Percentiles rank a stretch among this genome's conserved stretches.
Evolutionary conservation across 805 yeast genomes (phyloP).

Genomic region (Yamadazyma philogaea): DNA sequence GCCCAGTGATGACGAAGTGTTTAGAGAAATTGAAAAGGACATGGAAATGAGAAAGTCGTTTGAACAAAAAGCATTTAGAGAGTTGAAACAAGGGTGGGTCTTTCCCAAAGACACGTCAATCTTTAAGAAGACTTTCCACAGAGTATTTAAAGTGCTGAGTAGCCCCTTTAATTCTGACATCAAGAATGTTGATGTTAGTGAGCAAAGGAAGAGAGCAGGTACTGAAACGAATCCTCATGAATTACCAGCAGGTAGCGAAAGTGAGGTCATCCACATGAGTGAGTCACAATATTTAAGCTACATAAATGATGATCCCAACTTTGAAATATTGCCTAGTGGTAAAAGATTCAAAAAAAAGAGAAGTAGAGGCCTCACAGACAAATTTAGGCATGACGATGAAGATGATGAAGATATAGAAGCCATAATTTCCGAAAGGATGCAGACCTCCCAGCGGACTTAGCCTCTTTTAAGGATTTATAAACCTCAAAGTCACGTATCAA

Average conservation of each 20-base stretch:
- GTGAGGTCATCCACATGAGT: conserved; percentile 22
- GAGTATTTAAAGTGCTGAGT: conserved; percentile 2
- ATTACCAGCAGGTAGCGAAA: conserved; percentile 47
- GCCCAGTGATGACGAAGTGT: conserved; percentile 76
- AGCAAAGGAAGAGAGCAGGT: conserved; percentile 46
- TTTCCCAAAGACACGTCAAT: conserved; percentile 50
- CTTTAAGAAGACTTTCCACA: conserved; percentile 5
- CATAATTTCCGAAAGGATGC: conserved; percentile 50
- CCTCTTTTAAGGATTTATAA: neutral
- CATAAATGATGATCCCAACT: conserved; percentile 18
- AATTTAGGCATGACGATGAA: conserved; percentile 10
- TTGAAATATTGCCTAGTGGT: conserved; percentile 74
- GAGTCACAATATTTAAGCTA: conserved; percentile 22
- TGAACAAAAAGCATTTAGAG: conserved; percentile 69
- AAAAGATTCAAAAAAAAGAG: conserved; percentile 47
- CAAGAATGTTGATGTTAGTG: conserved; percentile 29
- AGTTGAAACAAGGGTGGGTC: conserved; percentile 77
- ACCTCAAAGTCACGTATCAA: neutral
- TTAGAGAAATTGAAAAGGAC: conserved; percentile 74
- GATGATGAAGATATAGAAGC: conserved; percentile 48
- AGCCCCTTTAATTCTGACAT: neutral
- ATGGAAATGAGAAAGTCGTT: conserved; percentile 60
- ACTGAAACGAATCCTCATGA: conserved; percentile 47
- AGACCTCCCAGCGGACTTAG: conserved; percentile 9
- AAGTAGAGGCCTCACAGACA: conserved; percentile 9